phyloP scores from a whole-genome alignment of 2,329 filamentous ascomycete species.

The Penicillium sp. region DNA sequence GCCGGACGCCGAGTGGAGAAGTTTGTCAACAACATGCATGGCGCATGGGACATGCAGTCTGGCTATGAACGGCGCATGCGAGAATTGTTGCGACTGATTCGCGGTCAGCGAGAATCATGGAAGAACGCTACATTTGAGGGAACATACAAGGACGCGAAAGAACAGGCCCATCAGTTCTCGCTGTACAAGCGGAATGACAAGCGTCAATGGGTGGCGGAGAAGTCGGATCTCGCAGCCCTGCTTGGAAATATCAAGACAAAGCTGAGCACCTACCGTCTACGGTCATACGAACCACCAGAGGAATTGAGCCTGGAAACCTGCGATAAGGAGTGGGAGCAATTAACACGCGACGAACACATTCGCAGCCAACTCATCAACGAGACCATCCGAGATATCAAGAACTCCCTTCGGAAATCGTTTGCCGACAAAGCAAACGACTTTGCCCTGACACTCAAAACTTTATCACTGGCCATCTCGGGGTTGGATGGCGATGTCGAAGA shows the following conservation, averaged over 20 bases:
- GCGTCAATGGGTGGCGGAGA: conserved; percentile 94
- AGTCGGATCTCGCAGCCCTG: conserved; percentile 89
- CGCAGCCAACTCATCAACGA: conserved; percentile 95
- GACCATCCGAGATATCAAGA: conserved; percentile 98
- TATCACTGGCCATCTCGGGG: conserved; percentile 93
- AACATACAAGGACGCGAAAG: conserved; percentile 89
- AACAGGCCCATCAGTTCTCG: conserved; percentile 77
- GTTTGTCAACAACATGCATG: conserved; percentile 98
- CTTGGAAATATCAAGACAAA: conserved; percentile 99
- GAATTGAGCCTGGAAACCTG: conserved; percentile 80
- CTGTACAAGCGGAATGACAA: conserved; percentile 91
- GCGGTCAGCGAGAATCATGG: conserved; percentile 74
- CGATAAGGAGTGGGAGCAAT: conserved; percentile 76
- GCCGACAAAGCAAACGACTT: conserved; percentile 99
- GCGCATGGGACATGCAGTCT: conserved; percentile 99
- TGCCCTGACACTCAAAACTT: conserved; percentile 88
- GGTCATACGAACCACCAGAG: conserved; percentile 85
- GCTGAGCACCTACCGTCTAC: conserved; percentile 87
- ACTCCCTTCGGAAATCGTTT: conserved; percentile 85
- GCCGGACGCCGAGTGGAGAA: conserved; percentile 95
- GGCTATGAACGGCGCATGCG: conserved; percentile 91
- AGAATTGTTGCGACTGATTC: conserved; percentile 74
- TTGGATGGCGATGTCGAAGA: conserved; percentile 96
- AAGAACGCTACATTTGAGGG: conserved; percentile 80
- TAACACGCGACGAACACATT: conserved; percentile 82